phyloP scores from a whole-genome alignment of 2,329 filamentous ascomycete species.

The Penicillium sp. region DNA sequence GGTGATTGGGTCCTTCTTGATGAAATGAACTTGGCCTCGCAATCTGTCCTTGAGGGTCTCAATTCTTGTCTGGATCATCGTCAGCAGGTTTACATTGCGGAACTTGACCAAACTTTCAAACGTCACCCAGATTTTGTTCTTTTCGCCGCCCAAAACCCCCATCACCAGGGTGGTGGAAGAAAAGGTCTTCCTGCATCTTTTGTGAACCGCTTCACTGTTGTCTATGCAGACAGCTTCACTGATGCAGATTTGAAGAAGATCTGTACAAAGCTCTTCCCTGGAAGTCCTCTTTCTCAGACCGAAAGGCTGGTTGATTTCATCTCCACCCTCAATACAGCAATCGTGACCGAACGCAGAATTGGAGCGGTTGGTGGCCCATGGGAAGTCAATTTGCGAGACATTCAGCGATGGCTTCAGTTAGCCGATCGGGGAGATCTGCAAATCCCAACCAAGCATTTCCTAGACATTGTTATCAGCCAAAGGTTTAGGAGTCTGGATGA shows the following conservation, averaged over 20 bases:
- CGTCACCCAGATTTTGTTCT: conserved; percentile 88
- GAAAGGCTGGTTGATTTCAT: conserved; percentile 75
- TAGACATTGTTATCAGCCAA: conserved; percentile 80
- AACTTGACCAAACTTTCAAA: conserved; percentile 91
- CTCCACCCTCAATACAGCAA: conserved; percentile 72
- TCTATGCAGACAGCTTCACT: conserved; percentile 90
- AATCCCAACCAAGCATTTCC: conserved; percentile 69
- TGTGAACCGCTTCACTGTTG: conserved; percentile 96
- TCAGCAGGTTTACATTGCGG: conserved; percentile 92
- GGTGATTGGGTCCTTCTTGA: conserved; percentile 96
- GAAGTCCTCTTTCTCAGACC: conserved; percentile 61
- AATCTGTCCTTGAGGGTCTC: conserved; percentile 92
- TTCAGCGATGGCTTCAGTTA: conserved; percentile 81
- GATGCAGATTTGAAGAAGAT: conserved; percentile 80
- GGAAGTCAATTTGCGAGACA: conserved; percentile 94
- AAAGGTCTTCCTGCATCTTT: conserved; percentile 95
- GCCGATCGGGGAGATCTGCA: conserved; percentile 63
- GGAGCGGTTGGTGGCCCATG: conserved; percentile 71
- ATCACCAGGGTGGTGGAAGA: conserved; percentile 92
- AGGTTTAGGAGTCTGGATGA: conserved; percentile 78
- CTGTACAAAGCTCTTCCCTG: conserved; percentile 73
- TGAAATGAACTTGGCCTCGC: conserved; percentile 98
- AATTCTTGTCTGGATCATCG: conserved; percentile 97
- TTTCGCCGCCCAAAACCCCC: conserved; percentile 96
- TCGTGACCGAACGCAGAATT: conserved; percentile 59